A percentile compares a stretch with the other conserved stretches of the same genome.
Evolutionary conservation across 164 flowering plant species (phyloP).

Genomic region (Brasenia schreberi): DNA sequence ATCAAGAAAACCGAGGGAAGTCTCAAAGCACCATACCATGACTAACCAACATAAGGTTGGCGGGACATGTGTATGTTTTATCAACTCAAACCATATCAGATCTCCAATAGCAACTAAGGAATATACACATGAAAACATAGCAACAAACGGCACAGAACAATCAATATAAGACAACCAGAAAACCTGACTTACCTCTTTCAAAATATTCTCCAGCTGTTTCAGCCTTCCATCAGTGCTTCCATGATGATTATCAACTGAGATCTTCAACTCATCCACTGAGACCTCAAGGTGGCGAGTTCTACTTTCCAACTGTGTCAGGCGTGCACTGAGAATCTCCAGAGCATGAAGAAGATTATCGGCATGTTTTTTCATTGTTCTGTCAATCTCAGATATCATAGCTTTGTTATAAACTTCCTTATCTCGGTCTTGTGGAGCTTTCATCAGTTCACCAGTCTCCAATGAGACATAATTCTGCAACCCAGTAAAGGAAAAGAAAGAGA

Average conservation of each 20-base stretch:
- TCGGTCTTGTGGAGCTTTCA: conserved; percentile 25
- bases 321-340: conserved; percentile 67
- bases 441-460: conserved; percentile 19
- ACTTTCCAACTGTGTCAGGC: conserved; percentile 66
- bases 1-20: no score
- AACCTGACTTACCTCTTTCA: conserved; percentile 50
- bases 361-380: conserved; percentile 69
- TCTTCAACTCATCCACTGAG: conserved; percentile 77
- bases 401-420: conserved; percentile 22
- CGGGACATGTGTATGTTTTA: no score
- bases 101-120: no score
- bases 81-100: no score
- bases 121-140: no score
- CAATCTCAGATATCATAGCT: conserved; percentile 53
- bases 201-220: conserved; percentile 72
- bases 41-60: no score
- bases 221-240: conserved; percentile 77
- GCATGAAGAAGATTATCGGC: conserved; percentile 57
- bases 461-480: conserved; percentile 41
- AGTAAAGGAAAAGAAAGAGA: no score
- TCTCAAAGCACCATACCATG: no score
- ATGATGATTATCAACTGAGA: conserved; percentile 52
- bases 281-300: conserved; percentile 62
- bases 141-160: no score
- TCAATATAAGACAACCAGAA: no score